Evolutionary conservation across 345 rosid species (phyloP), one percentile per base, ranked within the genome.

Genomic region (Boechera stricta): DNA sequence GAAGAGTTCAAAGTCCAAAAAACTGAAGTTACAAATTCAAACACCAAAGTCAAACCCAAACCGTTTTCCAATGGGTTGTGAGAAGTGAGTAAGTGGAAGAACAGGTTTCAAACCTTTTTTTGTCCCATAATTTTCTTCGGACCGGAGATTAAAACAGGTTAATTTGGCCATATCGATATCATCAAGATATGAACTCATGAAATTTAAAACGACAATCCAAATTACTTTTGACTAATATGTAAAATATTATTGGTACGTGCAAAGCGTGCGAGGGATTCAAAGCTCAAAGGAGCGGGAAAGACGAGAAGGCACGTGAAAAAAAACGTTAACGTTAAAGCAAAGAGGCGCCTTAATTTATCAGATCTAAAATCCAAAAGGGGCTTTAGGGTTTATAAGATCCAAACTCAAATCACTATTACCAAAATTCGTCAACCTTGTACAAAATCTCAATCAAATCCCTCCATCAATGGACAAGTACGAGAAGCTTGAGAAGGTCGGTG

Each of bases 401-500:
- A 12, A 62, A 60, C 51, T 7, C 24, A 24, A 39, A 41, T 10
- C 1, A 11, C 21, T 10, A 13, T 29, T 4, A 2, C 32, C 32
- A 44, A 41, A 2, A 7, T 9, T 13, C 56, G n/a, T 47, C 73
- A 13, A 4, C 36, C 31, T 51, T 36, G 8, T 15, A 12, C 59
- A 47, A 5, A 21, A 21, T 21, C 24, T 21, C 24, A 21, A 21
- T 32, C 45, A 35, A 10, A 54, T 38, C 24, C 6, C 9, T 71
- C 8, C 33, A 60, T 7, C 31, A 64, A 78, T 69, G 51, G 68
- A 78, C 21, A 80, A 90, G 89, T 94, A 92, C 56, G 97, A 88
- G 89, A 94, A 90, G 74, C 97, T 94, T 5, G 98, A 90, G 72
- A 94, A 92, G 75, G 90, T 94, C 16, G 98, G 98, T 11, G 98